A percentile compares a stretch with the other conserved stretches of the same genome.
Conservation (phyloP, 352 stramenopile genomes). For the Globisporangium acanthophoron region DNA sequence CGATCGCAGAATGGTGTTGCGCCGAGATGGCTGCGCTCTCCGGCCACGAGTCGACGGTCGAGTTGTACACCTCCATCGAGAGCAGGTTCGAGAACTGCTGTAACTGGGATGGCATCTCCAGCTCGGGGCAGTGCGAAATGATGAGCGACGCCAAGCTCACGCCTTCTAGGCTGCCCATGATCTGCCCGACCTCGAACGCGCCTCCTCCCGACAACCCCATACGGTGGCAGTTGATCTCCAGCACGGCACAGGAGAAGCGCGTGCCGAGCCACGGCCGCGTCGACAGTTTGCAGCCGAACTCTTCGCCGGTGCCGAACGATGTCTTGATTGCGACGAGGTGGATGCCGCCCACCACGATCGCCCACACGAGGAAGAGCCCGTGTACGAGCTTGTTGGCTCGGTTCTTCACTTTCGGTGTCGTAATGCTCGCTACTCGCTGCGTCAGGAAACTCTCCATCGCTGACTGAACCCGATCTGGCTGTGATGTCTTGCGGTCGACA, state of each 20-base stretch:
- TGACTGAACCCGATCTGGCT: neutral
- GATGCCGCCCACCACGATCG: constrained; percentile 11
- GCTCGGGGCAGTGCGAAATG: constrained; percentile 20
- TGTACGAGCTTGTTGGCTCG: constrained; percentile 11
- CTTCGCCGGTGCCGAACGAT: constrained; percentile 6
- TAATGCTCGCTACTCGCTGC: constrained; percentile 6
- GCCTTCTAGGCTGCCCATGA: constrained; percentile 15
- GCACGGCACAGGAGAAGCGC: constrained; percentile 14
- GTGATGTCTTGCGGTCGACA: neutral
- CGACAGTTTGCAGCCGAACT: constrained; percentile 20
- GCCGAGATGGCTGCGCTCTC: constrained; percentile 14
- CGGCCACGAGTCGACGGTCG: constrained; percentile 20
- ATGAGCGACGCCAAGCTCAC: constrained; percentile 18
- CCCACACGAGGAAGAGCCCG: constrained; percentile 24
- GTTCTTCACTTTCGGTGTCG: constrained; percentile 1
- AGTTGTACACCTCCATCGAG: constrained; percentile 30
- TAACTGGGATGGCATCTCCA: constrained; percentile 17
- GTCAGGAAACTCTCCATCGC: constrained; percentile 4
- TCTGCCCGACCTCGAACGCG: constrained; percentile 6
- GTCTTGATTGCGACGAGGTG: constrained; percentile 13
- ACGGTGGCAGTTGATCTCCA: constrained; percentile 14
- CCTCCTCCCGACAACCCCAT: constrained; percentile 7
- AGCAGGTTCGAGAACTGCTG: constrained; percentile 21
- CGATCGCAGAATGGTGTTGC: constrained; percentile 11
- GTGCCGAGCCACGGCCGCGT: constrained; percentile 22